A percentile compares a stretch with the other conserved stretches of the same genome.
Evolutionary conservation across 2,329 filamentous ascomycete genomes (phyloP).

Genomic region (Epichloe coenophiala): DNA sequence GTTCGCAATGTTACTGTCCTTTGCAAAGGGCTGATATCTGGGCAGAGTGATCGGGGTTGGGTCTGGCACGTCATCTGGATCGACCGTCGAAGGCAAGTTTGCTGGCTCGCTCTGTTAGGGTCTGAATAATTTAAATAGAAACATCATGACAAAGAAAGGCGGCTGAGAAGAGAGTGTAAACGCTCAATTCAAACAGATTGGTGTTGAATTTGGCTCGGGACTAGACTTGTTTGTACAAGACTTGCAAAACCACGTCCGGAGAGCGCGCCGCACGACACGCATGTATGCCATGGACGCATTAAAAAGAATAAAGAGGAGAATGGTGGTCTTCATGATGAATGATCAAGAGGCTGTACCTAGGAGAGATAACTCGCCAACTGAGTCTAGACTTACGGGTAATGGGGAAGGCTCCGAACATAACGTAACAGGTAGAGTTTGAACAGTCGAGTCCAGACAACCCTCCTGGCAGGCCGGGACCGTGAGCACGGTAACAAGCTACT

Average conservation of each 20-base stretch:
- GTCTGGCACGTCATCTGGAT: slow-evolving; percentile 40
- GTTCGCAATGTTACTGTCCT: slow-evolving; percentile 17
- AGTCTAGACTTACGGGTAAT: slow-evolving; percentile 23
- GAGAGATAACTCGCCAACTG: neutral
- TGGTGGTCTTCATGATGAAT: neutral
- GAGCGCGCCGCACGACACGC: neutral
- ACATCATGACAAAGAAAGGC: neutral
- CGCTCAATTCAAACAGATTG: neutral
- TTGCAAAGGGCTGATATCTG: slow-evolving; percentile 25
- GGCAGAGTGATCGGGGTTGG: slow-evolving; percentile 43
- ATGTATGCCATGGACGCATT: neutral
- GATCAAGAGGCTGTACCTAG: neutral
- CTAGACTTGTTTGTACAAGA: neutral
- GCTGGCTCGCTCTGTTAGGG: slow-evolving; percentile 12
- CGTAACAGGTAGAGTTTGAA: slow-evolving; percentile 5
- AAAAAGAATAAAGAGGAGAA: neutral
- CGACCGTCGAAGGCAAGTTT: slow-evolving; percentile 19
- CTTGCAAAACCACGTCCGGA: neutral
- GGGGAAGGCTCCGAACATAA: slow-evolving; percentile 31
- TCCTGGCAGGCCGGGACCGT: neutral
- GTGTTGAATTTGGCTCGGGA: neutral
- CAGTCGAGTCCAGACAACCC: neutral
- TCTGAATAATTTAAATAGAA: neutral
- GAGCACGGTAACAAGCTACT: neutral
- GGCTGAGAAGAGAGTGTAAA: neutral